Evolutionary conservation across 1,139 yeast genomes (phyloP), one percentile per base, ranked within the genome.

Genomic region (Martiniozyma asiatica): DNA sequence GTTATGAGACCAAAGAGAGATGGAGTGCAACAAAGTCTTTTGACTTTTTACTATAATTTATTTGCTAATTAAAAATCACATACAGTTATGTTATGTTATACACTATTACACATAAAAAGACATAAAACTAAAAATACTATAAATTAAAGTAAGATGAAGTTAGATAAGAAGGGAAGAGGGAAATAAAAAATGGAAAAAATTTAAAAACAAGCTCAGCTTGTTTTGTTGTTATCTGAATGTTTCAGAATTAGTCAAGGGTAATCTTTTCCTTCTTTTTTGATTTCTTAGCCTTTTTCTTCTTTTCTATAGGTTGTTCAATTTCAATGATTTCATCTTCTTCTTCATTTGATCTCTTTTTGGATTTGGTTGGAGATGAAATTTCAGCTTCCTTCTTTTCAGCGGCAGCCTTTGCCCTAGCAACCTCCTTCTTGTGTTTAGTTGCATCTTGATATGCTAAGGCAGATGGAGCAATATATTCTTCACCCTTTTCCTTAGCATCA

Each of bases 401-500:
- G 14, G 14, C 23, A 16, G 26, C 27, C n/a, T 29, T 24, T 3
- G 26, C 31, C 22, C 24, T 24, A 13, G 31, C 25, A 5, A 12
- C 10, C 24, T 29, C 32, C 25, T 29, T 29, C 25, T 29, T 29
- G 19, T 16, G 24, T 19, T 29, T 29, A 14, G 23, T 15, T 6
- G 32, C 32, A 8, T 16, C 32, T 17, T 29, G 20, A 14, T 25
- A 21, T 14, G 20, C 32, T 6, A 25, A 12, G 13, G 22, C 32
- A 29, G 40, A 38, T 19, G 47, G 44, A n/a, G 56, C 50, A 21
- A 41, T 35, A 31, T 46, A 41, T 16, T 51, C 37, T 21, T 50
- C 45, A 22, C 68, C 69, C 24, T 60, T 59, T 42, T 60, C 65
- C 52, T 69, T 70, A 25, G 65, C 59, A 38, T 61, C 62, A 39